These are phyloP conservation scores for Amanita brunnescens DNA, from an alignment of 768 basidiomycete genomes.

Conservation along the genomic window DNA sequence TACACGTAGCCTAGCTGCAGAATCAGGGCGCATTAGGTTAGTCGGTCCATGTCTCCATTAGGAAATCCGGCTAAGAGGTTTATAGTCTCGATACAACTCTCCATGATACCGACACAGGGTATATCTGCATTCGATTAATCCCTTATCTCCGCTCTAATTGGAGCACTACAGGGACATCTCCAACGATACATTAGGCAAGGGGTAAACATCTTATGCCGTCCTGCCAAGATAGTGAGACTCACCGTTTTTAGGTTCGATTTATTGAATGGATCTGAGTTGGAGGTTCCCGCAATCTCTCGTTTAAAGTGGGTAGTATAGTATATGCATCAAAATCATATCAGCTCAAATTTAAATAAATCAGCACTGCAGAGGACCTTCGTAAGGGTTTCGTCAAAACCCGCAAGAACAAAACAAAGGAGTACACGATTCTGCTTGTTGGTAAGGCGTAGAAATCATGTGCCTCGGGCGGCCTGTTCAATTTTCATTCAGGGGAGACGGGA, in stretches of 20 bases:
- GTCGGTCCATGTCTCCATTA: too few relatives aligned
- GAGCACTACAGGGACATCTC: too few relatives aligned
- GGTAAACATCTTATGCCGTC: too few relatives aligned
- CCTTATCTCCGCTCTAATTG: too few relatives aligned
- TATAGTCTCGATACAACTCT: too few relatives aligned
- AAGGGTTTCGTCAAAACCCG: neutral
- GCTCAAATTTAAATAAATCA: neutral
- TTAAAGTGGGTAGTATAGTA: neutral
- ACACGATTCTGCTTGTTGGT: constrained; percentile 4
- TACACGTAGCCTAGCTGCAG: too few relatives aligned
- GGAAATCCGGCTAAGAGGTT: too few relatives aligned
- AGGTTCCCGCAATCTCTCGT: neutral
- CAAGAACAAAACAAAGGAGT: neutral
- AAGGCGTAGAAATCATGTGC: neutral
- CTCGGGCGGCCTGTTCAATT: neutral
- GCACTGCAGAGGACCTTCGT: neutral
- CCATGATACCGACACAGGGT: too few relatives aligned
- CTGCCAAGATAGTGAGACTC: too few relatives aligned
- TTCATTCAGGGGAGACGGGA: constrained; percentile 13
- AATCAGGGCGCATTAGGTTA: constrained; percentile 11
- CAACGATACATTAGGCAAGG: too few relatives aligned
- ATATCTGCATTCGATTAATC: too few relatives aligned
- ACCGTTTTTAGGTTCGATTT: constrained; percentile 28
- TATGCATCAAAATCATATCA: neutral
- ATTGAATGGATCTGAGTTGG: constrained; percentile 11